Conservation (phyloP, 2,329 filamentous ascomycete genomes). For the Hortaea sp. region DNA sequence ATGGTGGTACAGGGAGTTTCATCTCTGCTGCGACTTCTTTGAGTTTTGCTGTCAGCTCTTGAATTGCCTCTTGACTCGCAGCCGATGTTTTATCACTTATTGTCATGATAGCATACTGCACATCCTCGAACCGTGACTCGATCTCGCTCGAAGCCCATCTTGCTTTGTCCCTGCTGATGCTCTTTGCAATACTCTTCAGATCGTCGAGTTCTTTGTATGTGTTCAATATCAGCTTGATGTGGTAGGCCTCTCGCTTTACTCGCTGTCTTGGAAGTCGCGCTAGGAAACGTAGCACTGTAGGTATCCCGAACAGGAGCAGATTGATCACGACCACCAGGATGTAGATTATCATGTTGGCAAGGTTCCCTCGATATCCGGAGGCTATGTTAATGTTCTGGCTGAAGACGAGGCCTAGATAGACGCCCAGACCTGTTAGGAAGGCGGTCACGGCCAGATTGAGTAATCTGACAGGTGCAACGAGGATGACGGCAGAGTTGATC, state of each 20-base stretch:
- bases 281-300: not conserved
- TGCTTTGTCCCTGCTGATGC: no score
- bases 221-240: not conserved
- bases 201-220: not conserved
- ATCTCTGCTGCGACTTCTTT: no score
- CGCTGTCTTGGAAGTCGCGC: not conserved
- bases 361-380: not conserved
- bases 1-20: no score
- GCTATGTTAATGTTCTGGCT: not conserved
- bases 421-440: not conserved
- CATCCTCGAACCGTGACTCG: no score
- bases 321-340: not conserved
- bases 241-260: not conserved
- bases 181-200: not conserved
- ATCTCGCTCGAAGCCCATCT: no score
- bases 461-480: not conserved
- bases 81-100: no score
- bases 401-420: not conserved
- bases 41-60: no score
- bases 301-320: not conserved
- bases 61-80: no score
- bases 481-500: not conserved
- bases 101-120: no score
- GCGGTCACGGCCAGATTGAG: not conserved
- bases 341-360: not conserved